phyloP scores from a whole-genome alignment of 768 basidiomycete genomes.

The Phylloporus sp. region DNA sequence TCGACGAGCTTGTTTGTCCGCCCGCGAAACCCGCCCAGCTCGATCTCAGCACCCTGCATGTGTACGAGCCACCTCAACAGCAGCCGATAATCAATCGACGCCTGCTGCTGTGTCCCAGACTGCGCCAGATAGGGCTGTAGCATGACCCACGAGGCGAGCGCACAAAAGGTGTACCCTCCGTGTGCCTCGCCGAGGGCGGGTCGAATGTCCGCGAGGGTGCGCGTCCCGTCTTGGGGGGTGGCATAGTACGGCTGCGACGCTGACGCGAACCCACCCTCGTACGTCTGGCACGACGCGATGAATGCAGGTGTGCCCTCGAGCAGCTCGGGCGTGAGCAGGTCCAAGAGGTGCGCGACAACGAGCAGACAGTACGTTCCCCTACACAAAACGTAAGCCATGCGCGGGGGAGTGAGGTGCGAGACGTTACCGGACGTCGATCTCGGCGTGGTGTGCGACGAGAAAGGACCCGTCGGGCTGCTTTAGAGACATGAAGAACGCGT shows the following conservation, averaged over 20 bases:
- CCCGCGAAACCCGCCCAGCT: constrained; percentile 90
- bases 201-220: constrained; percentile 43
- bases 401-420: too few species aligned
- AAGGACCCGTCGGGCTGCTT: constrained; percentile 95
- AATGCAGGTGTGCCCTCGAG: constrained; percentile 72
- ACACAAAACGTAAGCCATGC: too few species aligned
- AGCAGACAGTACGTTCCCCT: constrained; percentile 96
- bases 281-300: constrained; percentile 89
- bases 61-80: constrained; percentile 78
- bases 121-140: constrained; percentile 52
- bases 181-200: constrained; percentile 94
- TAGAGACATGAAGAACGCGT: constrained; percentile 85
- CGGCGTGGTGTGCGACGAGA: constrained; percentile 79
- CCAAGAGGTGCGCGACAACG: constrained; percentile 73
- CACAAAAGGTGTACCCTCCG: constrained; percentile 96
- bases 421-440: constrained; percentile 90
- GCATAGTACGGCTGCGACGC: constrained; percentile 68
- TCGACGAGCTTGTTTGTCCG: constrained; percentile 98
- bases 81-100: constrained; percentile 51
- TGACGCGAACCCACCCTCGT: constrained; percentile 92
- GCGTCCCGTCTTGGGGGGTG: constrained; percentile 11
- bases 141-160: constrained; percentile 80
- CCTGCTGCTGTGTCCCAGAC: constrained; percentile 2
- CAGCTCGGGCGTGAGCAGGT: constrained; percentile 87
- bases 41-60: constrained; percentile 80